phyloP scores from a whole-genome alignment of 345 rosid species.

The Eucalyptus paniculata region DNA sequence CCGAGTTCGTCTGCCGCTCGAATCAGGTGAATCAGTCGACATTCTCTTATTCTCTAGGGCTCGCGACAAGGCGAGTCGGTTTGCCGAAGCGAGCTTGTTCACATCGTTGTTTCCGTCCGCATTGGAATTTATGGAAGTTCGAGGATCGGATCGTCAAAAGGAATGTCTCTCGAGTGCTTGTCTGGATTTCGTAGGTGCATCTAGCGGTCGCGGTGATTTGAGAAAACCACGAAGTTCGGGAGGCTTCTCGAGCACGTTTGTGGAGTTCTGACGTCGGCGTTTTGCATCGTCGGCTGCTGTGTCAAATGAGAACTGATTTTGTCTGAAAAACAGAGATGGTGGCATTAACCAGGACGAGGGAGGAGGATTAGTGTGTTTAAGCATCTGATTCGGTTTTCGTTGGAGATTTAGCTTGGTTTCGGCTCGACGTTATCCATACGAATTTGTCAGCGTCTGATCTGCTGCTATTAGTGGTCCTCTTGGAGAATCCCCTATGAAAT shows the following conservation, averaged over 20 bases:
- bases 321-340: background rate
- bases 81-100: background rate
- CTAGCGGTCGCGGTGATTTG: background rate
- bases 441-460: too few species aligned
- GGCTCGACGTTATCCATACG: background rate
- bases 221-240: background rate
- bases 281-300: background rate
- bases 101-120: background rate
- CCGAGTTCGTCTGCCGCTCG: background rate
- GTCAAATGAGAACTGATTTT: background rate
- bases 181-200: background rate
- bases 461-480: too few species aligned
- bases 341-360: background rate
- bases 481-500: too few species aligned
- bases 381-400: background rate
- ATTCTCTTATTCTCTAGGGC: background rate
- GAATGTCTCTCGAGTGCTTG: background rate
- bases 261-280: background rate
- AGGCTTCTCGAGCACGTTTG: background rate
- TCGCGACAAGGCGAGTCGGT: background rate
- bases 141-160: background rate
- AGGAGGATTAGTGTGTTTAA: background rate
- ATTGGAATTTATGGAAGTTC: background rate
- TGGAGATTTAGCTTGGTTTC: background rate
- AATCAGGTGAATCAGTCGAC: background rate